These are phyloP conservation scores for Rhodosporidiobolus sp. DNA, from an alignment of 768 basidiomycete species.

Conservation along the genomic window DNA sequence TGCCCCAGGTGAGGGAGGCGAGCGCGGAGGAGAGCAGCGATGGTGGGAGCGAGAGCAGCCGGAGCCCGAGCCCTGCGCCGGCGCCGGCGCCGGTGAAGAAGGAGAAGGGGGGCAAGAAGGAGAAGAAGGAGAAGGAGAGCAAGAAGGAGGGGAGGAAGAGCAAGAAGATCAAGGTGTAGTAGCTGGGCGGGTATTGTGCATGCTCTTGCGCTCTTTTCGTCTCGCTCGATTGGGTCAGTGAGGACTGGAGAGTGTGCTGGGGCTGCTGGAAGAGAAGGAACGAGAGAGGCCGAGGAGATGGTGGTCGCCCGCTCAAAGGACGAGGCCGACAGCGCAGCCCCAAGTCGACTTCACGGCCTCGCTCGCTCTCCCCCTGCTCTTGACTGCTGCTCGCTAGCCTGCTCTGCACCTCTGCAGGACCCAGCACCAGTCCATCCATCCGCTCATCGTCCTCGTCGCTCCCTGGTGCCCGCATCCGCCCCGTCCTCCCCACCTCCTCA, in stretches of 20 bases:
- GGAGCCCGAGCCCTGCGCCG: constrained; percentile 7
- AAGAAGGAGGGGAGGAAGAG: constrained; percentile 39
- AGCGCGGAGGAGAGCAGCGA: background rate
- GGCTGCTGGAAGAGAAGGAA: too few relatives aligned
- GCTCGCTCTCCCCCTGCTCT: too few relatives aligned
- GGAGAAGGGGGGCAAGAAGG: constrained; percentile 21
- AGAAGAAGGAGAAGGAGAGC: constrained; percentile 39
- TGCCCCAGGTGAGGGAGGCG: background rate
- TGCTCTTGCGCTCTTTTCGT: too few relatives aligned
- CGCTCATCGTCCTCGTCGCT: too few relatives aligned
- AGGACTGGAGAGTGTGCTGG: constrained; percentile 2
- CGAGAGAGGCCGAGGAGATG: too few relatives aligned
- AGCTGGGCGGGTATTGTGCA: too few relatives aligned
- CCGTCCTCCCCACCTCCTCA: background rate
- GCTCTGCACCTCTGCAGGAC: too few relatives aligned
- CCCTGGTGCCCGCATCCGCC: background rate
- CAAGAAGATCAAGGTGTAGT: constrained; percentile 41
- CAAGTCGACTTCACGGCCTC: too few relatives aligned
- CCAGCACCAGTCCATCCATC: too few relatives aligned
- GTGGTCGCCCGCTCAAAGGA: too few relatives aligned
- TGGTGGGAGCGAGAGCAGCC: background rate
- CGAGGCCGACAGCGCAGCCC: too few relatives aligned
- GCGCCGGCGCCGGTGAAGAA: constrained; percentile 5
- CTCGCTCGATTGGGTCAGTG: background rate
- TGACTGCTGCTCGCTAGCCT: too few relatives aligned